A percentile compares a stretch with the other conserved stretches of the same genome.
These are phyloP conservation scores for Lepiota brunneoincarnata DNA, from an alignment of 768 basidiomycete genomes.

Conservation along the genomic window DNA sequence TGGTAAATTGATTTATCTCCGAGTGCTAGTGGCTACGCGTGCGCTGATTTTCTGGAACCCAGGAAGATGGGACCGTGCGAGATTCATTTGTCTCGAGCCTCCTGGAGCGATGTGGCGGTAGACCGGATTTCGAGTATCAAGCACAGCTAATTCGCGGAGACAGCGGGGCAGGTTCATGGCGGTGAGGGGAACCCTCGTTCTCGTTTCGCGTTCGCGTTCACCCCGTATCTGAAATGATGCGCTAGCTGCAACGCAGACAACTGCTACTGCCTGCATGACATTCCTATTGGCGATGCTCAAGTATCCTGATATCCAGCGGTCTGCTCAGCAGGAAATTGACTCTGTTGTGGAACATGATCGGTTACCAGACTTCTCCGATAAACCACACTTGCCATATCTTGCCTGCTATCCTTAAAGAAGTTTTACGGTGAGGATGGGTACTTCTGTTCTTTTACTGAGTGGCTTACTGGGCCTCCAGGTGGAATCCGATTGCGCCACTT, in stretches of 20 bases:
- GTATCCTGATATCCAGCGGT: conserved; percentile 22
- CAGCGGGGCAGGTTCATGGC: neutral
- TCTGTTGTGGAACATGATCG: conserved; percentile 14
- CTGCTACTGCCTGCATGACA: conserved; percentile 8
- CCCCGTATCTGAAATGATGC: too few species aligned
- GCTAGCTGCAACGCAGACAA: neutral
- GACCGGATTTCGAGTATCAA: neutral
- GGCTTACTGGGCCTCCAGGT: neutral
- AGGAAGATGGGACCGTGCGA: neutral
- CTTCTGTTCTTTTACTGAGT: too few species aligned
- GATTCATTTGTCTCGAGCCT: neutral
- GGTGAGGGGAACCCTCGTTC: conserved; percentile 2
- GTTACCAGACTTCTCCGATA: conserved; percentile 23
- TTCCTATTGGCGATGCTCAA: conserved; percentile 24
- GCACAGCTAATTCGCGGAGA: neutral
- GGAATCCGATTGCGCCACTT: neutral
- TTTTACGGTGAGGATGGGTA: conserved; percentile 11
- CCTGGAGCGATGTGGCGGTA: neutral
- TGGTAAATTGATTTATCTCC: neutral
- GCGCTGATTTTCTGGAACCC: neutral
- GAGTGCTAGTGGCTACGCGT: too few species aligned
- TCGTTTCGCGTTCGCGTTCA: too few species aligned
- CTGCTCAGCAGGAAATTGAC: conserved; percentile 29
- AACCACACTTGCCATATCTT: conserved; percentile 17
- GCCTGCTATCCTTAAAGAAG: conserved; percentile 21